Evolutionary conservation across 768 basidiomycete genomes (phyloP).

Genomic region (Suillus sp.): DNA sequence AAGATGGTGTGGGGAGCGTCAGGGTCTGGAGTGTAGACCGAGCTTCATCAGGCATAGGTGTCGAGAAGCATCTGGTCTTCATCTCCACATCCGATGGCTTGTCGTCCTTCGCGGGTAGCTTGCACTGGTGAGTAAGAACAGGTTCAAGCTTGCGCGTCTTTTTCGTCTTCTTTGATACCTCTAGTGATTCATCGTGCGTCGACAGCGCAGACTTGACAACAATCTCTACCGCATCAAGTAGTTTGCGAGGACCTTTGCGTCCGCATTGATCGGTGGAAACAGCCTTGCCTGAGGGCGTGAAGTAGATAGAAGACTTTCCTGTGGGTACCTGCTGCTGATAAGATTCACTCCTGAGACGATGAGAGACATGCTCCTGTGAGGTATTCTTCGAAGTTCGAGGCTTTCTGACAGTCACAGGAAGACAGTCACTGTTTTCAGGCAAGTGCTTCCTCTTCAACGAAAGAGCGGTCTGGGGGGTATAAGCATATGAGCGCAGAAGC

Average conservation of each 20-base stretch:
- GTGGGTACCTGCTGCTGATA: background rate
- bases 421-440: background rate
- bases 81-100: background rate
- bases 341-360: background rate
- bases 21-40: background rate
- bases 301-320: background rate
- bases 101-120: background rate
- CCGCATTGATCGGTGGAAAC: background rate
- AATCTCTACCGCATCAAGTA: conserved; percentile 26
- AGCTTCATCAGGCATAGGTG: background rate
- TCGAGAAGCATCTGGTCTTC: background rate
- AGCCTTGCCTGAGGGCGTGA: background rate
- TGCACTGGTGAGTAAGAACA: background rate
- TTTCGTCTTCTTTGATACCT: background rate
- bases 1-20: background rate
- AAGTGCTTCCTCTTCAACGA: background rate
- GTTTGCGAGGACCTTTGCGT: conserved; percentile 11
- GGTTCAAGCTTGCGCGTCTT: background rate
- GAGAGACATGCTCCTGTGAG: conserved; percentile 8
- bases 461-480: conserved; percentile 17
- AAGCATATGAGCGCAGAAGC: conserved; percentile 19
- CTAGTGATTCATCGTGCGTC: background rate
- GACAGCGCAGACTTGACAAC: conserved; percentile 3
- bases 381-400: background rate
- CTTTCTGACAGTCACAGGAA: conserved; percentile 3